Base-by-base conservation (phyloP, 2,329 filamentous ascomycete genomes). In the Clonostachys solani region DNA sequence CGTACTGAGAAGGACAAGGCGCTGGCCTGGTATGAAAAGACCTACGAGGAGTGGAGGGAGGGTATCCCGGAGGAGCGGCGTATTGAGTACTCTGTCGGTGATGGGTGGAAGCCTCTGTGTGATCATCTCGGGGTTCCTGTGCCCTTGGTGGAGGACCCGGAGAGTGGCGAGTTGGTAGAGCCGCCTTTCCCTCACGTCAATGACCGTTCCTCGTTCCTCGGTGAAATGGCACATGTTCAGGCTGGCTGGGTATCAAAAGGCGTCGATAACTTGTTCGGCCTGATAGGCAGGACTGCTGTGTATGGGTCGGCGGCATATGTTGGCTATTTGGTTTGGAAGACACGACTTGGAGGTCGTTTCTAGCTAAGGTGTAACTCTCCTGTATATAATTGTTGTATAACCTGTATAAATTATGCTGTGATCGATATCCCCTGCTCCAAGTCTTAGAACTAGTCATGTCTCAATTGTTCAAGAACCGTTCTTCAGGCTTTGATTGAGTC, bases 81-180 rank as follows among this genome's bases (percentile, higher is more conserved):
- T 18, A 53, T 74, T 18, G 55, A 64, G 44, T 70, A 60, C 47
- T 49, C 48, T 1, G 44, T 67, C 37, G 56, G 51, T 1, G 56
- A 63, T 2, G 67, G 67, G 2, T 70, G 66, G 64, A 59, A 34
- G n/a, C 64, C 67, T 3, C 52, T 71, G 7, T 70, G 66, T 42
- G 47, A 56, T 17, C 66, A 73, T 38, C 58, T 74, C 3, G 62
- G 54, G 8, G 64, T 71, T 40, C 57, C 64, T 0, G 56, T 69
- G 34, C 71, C 71, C 3, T 54, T 47, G 52, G 59, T 61, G 35
- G 45, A 48, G 48, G 62, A 67, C n/a, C 55, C 54, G 2, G 40
- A 48, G 46, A 65, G 56, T 37, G 63, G 62, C 15, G 52, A 62
- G 48, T 52, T 53, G 53, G 60, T 61, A 0, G 58, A 61, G 29